Evolutionary conservation across 225 moss, liverwort and hornwort genomes (phyloP), one percentile per base, ranked within the genome.

Genomic region (Pleurozium schreberi): DNA sequence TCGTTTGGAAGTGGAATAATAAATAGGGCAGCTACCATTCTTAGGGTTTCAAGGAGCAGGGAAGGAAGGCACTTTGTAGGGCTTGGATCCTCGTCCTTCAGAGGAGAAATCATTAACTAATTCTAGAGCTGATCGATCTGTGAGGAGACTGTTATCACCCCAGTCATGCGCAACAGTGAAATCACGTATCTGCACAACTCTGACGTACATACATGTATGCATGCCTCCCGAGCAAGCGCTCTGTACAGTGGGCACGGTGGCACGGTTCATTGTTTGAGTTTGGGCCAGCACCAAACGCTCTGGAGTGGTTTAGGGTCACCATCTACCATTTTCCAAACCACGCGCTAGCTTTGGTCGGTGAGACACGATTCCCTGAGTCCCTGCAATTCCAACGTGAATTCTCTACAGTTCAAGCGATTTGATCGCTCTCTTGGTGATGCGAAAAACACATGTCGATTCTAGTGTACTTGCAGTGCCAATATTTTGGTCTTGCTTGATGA

Each of bases 311-410:
- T n/a, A n/a, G n/a, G 58, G 42, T 38, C 66, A 65, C 27, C 52
- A 42, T 12, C 27, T 80, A 26, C 50, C 65, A 65, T 18, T 83
- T 50, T 65, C 66, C 27, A 36, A 83, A 69, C 80, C 63, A 53
- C 80, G 50, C 75, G 34, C 82, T 42, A 62, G 30, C 81, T 66
- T 63, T 88, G 88, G 88, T 90, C 92, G 82, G 92, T 82, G 88
- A 85, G 75, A 53, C 75, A 85, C 87, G 87, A 89, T 66, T 89
- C 74, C 79, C n/a, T n/a, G n/a, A n/a, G 75, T 64, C 45, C 55
- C 69, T 31, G 42, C 68, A 66, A 77, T 83, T 62, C 26, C 25
- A 58, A 83, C 40, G 83, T 87, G 82, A 82, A 82, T 25, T 14
- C 27, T 71, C 47, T 49, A 60, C 64, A 34, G 36, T 36, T 9